These are phyloP conservation scores for Pleurotus giganteus DNA, from an alignment of 768 basidiomycete genomes.

Conservation along the genomic window DNA sequence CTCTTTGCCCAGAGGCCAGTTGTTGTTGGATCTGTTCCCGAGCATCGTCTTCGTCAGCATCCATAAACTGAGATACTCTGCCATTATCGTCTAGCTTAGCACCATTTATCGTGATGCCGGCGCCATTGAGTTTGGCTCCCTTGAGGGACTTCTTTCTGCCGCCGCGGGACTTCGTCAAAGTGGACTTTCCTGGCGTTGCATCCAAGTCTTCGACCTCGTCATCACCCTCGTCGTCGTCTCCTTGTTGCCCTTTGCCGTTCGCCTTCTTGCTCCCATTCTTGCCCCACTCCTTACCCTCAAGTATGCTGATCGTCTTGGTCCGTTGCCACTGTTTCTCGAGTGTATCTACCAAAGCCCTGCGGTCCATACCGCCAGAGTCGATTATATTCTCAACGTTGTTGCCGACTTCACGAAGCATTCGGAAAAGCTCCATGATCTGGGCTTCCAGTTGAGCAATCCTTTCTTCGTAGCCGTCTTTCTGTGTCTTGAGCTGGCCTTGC, in stretches of 20 bases:
- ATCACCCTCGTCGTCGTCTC: constrained; percentile 27
- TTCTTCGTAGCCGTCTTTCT: constrained; percentile 80
- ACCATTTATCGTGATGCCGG: neutral
- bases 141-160: constrained; percentile 31
- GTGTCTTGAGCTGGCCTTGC: constrained; percentile 73
- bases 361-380: constrained; percentile 70
- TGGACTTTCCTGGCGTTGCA: constrained; percentile 57
- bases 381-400: constrained; percentile 74
- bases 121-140: constrained; percentile 11
- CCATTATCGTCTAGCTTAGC: constrained; percentile 40
- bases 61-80: constrained; percentile 82
- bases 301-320: constrained; percentile 77
- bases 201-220: constrained; percentile 51
- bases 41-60: constrained; percentile 81
- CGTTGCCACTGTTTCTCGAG: constrained; percentile 83
- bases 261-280: constrained; percentile 27
- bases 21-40: constrained; percentile 88
- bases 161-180: constrained; percentile 32
- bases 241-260: constrained; percentile 16
- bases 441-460: constrained; percentile 85
- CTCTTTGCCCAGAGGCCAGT: constrained; percentile 67
- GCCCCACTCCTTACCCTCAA: constrained; percentile 67
- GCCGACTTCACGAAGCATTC: constrained; percentile 87
- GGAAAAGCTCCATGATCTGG: constrained; percentile 91
- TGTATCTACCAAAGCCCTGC: constrained; percentile 75